These are phyloP conservation scores for Celoporthe dispersa DNA, from an alignment of 2,329 filamentous ascomycete species.

Conservation along the genomic window DNA sequence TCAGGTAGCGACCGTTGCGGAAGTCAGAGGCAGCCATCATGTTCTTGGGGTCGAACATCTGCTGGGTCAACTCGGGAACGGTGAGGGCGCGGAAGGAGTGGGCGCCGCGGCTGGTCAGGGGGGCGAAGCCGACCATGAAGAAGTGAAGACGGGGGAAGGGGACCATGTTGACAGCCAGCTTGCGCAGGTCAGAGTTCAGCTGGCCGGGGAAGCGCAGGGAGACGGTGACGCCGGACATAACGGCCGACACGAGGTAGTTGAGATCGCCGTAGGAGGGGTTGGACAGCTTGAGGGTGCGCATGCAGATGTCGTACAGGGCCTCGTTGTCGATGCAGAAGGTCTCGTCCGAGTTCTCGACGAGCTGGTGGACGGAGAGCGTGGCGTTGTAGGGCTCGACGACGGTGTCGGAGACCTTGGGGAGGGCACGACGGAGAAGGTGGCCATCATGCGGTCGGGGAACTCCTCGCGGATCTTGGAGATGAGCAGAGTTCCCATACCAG, in stretches of 20 bases:
- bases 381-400: constrained; percentile 99
- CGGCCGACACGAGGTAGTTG: constrained; percentile 98
- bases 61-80: constrained; percentile 97
- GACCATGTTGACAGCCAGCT: constrained; percentile 99
- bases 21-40: constrained; percentile 99
- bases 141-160: constrained; percentile 99
- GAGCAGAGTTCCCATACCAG: constrained; percentile 98
- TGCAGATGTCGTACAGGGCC: constrained; percentile 99
- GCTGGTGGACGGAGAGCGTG: constrained; percentile 97
- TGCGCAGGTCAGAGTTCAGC: constrained; percentile 99
- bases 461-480: constrained; percentile 99
- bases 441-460: constrained; percentile 99
- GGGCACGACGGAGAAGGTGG: constrained; percentile 97
- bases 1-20: constrained; percentile 99
- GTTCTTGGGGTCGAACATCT: constrained; percentile 99
- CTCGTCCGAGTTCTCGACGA: constrained; percentile 99
- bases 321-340: constrained; percentile 99
- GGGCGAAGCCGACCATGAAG: constrained; percentile 99
- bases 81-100: constrained; percentile 97
- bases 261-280: constrained; percentile 99
- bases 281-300: constrained; percentile 98
- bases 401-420: constrained; percentile 99
- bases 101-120: constrained; percentile 83
- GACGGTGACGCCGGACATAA: constrained; percentile 99
- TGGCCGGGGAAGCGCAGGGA: constrained; percentile 99